A percentile compares a stretch with the other conserved stretches of the same genome.
Conservation (phyloP, 768 basidiomycete genomes). For the Pleurotus salmoneostramineus region DNA sequence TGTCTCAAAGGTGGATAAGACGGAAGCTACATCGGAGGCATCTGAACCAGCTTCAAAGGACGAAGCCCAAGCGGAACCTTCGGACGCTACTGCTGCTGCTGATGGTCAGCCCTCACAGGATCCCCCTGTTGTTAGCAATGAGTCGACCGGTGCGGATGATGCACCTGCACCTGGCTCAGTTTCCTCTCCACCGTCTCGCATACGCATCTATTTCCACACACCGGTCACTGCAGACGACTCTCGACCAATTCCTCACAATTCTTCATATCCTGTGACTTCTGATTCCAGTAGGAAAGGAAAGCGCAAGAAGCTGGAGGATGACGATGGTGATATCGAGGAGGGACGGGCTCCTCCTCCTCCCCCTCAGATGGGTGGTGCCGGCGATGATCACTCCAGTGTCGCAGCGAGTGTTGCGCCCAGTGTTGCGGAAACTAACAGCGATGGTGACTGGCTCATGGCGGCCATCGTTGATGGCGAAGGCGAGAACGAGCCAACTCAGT, state of each 20-base stretch:
- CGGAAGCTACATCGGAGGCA: slow-evolving; percentile 22
- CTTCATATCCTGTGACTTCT: slow-evolving; percentile 43
- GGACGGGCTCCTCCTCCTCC: slow-evolving; percentile 65
- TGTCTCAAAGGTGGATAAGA: slow-evolving; percentile 32
- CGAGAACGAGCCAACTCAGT: slow-evolving; percentile 38
- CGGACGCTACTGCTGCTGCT: slow-evolving; percentile 14
- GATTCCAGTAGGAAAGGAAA: slow-evolving; percentile 71
- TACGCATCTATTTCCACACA: slow-evolving; percentile 91
- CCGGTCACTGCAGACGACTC: slow-evolving; percentile 81
- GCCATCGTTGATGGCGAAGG: slow-evolving; percentile 74
- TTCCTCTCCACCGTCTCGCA: slow-evolving; percentile 67
- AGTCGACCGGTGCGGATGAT: slow-evolving; percentile 22
- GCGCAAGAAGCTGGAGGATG: slow-evolving; percentile 87
- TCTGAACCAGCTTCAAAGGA: slow-evolving; percentile 26
- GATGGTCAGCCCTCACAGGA: slow-evolving; percentile 24
- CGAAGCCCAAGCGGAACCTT: slow-evolving; percentile 23
- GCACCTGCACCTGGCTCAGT: slow-evolving; percentile 26
- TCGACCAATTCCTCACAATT: slow-evolving; percentile 63
- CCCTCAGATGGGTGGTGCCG: slow-evolving; percentile 43
- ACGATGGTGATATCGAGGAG: slow-evolving; percentile 78
- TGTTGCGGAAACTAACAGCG: slow-evolving; percentile 65
- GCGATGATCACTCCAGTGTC: slow-evolving; percentile 55
- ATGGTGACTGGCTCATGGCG: slow-evolving; percentile 88
- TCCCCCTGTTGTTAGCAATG: slow-evolving; percentile 19
- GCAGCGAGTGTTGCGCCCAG: slow-evolving; percentile 60